phyloP scores from a whole-genome alignment of 225 moss, liverwort and hornwort genomes.

The Polytrichum formosum region DNA sequence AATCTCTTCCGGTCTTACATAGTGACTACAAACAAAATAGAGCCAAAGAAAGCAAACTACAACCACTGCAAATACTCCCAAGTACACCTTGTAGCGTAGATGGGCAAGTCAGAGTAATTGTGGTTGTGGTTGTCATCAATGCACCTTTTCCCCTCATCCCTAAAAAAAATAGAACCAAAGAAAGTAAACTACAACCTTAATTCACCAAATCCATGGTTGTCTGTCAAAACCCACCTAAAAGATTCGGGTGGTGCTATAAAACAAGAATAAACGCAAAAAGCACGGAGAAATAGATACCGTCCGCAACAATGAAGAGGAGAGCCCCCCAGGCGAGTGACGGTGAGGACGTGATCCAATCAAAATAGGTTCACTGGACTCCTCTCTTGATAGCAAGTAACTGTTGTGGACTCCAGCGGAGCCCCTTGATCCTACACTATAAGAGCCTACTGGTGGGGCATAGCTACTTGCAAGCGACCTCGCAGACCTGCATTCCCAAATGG shows the following conservation, averaged over 20 bases:
- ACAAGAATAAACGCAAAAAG: background rate
- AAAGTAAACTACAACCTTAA: no score
- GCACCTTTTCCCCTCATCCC: no score
- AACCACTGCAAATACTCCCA: no score
- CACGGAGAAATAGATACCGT: slow-evolving; percentile 8
- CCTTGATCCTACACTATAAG: slow-evolving; percentile 52
- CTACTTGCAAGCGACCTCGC: slow-evolving; percentile 90
- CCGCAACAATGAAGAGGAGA: slow-evolving; percentile 20
- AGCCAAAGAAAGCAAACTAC: no score
- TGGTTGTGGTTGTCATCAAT: no score
- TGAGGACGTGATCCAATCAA: slow-evolving; percentile 10
- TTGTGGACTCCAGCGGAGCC: slow-evolving; percentile 28
- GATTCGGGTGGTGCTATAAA: background rate
- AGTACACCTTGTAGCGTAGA: no score
- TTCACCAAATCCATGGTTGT: no score
- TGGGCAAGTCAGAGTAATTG: no score
- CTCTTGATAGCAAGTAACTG: slow-evolving; percentile 40
- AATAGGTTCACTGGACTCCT: slow-evolving; percentile 21
- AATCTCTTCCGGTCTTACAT: no score
- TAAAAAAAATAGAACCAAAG: no score
- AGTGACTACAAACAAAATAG: no score
- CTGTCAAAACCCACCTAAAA: no score
- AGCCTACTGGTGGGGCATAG: slow-evolving; percentile 61
- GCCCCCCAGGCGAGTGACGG: slow-evolving; percentile 5
- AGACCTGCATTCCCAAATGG: slow-evolving; percentile 36